Evolutionary conservation across 176 grass and related monocot species (phyloP).

Genomic region (Zoysia japonica): DNA sequence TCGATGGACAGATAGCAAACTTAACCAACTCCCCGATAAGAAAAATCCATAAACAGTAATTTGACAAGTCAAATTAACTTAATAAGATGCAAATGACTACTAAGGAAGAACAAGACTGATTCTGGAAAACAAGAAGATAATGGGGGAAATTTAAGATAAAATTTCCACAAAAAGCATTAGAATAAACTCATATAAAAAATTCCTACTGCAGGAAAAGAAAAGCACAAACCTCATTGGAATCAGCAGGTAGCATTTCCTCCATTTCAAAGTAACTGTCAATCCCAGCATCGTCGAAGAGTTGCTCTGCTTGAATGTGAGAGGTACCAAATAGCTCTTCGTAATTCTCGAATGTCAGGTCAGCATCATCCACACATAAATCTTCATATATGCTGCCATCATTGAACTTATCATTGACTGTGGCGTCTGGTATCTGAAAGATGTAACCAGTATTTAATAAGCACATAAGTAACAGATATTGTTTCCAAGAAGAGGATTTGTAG

Average conservation of each 20-base stretch:
- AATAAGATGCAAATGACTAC: not conserved
- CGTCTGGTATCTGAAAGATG: constrained; percentile 42
- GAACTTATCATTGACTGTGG: constrained; percentile 52
- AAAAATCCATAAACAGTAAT: constrained; percentile 31
- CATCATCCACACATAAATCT: constrained; percentile 68
- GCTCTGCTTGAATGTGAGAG: constrained; percentile 58
- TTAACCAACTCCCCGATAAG: not conserved
- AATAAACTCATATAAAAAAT: not conserved
- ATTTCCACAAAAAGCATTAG: constrained; percentile 20
- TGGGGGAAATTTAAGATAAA: not conserved
- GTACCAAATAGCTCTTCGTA: constrained; percentile 91
- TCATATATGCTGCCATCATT: constrained; percentile 76
- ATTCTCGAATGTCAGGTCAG: constrained; percentile 78
- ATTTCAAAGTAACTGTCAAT: constrained; percentile 78
- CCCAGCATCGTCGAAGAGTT: constrained; percentile 93
- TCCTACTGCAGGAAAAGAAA: not conserved
- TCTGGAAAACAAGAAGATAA: not conserved
- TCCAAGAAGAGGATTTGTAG: not conserved
- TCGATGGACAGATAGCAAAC: constrained; percentile 3
- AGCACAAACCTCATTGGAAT: constrained; percentile 47
- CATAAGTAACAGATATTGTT: not conserved
- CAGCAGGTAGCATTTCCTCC: constrained; percentile 61
- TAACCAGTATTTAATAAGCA: constrained; percentile 33
- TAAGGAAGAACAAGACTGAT: not conserved
- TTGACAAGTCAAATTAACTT: constrained; percentile 14